Evolutionary conservation across 1,284 basidiomycete species (phyloP), one percentile per base, ranked within the genome.

Genomic region (Melampsora larici-populina): DNA sequence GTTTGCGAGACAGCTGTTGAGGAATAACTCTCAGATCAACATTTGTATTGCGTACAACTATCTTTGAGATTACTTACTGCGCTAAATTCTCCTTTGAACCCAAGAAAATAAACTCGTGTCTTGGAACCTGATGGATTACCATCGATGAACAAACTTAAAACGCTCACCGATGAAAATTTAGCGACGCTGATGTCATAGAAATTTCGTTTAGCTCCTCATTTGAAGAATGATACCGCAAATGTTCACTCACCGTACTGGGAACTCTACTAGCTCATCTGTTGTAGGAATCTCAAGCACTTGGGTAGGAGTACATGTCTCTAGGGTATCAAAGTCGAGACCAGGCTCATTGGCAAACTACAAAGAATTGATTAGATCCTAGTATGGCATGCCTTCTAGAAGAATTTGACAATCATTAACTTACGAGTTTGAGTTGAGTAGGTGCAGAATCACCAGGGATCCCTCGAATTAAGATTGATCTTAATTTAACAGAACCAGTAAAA

Each of bases 401-500:
- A 4, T 36, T 36, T 36, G 36, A 36, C 9, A 36, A 36, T 36
- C 36, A 4, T 36, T 24, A 3, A 84, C 88, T 60, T 79, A 92
- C 91, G 83, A 92, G 81, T 17, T 83, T 81, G 21, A 92, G 86
- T 83, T 88, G 90, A 1, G 86, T 84, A 8, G 91, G 91, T 0
- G 91, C 91, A 80, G 90, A 88, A 70, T 89, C 88, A 2, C 85
- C 86, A 0, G 92, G 91, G 9, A 91, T 91, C 1, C 90, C 86
- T 83, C 92, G 92, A 79, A 93, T 82, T 1, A 93, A 86, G 21
- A 93, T 83, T 29, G 90, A 87, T 40, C 89, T 89, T 49, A 93
- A 86, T 81, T 90, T 91, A 49, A 93, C 90, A 3, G 90, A 89
- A 15, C 90, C 90, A 0, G 90, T 92, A 82, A 93, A 93, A 0